Base-by-base conservation (phyloP, 208 protist species). In the Leishmania martiniquensis region DNA sequence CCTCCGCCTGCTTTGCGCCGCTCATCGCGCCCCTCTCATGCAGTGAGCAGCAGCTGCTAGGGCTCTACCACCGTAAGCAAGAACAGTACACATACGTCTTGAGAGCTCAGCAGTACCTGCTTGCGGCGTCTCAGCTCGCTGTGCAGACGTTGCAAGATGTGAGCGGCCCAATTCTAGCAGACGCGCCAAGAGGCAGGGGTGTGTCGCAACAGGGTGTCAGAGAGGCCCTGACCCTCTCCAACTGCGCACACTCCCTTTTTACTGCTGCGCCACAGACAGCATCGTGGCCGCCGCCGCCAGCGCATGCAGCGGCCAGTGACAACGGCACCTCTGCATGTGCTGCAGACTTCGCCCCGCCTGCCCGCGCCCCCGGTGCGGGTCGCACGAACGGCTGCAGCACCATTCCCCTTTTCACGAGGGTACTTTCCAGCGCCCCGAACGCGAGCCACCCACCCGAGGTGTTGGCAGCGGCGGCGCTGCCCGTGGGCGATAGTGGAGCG, bases 61-160 rank as follows among this genome's bases (percentile, higher is more conserved):
- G 75, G 6, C 63, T 84, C 34, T 84, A 84, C 63, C 84, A 85
- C 65, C 75, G 79, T 42, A 72, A 81, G 39, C 72, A 89, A 29
- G 47, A 75, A 29, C 51, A 80, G 60, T 85, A 91, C 42, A 54
- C 74, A 51, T 67, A 88, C 29, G 32, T 74, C 20, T 63, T 90
- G 55, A 67, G 72, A 15, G 59, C 47, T 0, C 65, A 77, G 17
- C 85, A 78, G 45, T 77, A 83, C 34, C 59, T 83, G 39, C 75
- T 70, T 13, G 59, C 52, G 51, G 47, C 80, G 4, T 72, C 69
- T 12, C 65, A 59, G 65, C 0, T 34, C 2, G 80, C 69, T 2
- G 52, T 79, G 69, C 45, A 47, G 29, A 20, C 57, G 4, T 54
- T 83, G 67, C 80, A 79, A 51, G 1, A 37, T 5, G 68, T 60